Conservation (phyloP, 495 filamentous ascomycete species). For the Daldinia concentrica region DNA sequence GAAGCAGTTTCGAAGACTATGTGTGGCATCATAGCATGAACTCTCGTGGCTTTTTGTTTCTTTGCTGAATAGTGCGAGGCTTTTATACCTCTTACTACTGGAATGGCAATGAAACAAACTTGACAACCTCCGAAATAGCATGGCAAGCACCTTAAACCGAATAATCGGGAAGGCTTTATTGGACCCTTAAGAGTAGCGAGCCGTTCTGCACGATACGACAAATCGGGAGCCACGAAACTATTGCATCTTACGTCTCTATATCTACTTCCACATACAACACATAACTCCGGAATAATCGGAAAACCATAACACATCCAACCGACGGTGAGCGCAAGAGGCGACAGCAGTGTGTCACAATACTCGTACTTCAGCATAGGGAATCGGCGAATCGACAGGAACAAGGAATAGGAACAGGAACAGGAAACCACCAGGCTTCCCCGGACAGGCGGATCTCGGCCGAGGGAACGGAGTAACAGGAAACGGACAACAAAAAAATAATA, state of each 20-base stretch:
- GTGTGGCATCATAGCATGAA: neutral
- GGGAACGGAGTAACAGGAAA: conserved; percentile 11
- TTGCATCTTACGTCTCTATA: neutral
- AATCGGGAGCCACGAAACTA: neutral
- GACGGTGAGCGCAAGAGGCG: conserved; percentile 7
- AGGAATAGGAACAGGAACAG: conserved; percentile 7
- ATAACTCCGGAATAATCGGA: conserved; percentile 5
- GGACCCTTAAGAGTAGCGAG: neutral
- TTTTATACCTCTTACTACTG: neutral
- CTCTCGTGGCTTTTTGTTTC: neutral
- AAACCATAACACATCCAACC: conserved; percentile 16
- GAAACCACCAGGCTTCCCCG: conserved; percentile 1
- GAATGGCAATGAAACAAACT: neutral
- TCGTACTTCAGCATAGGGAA: conserved; percentile 6
- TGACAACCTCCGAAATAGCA: neutral
- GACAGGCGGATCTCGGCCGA: conserved; percentile 3
- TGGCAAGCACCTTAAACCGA: neutral
- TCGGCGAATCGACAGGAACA: neutral
- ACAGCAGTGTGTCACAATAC: conserved; percentile 8
- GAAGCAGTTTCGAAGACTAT: neutral
- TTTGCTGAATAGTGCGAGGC: neutral
- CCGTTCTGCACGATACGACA: neutral
- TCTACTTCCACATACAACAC: neutral
- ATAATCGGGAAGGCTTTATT: neutral
- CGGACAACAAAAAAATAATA: conserved; percentile 16